A percentile compares a stretch with the other conserved stretches of the same genome.
These are phyloP conservation scores for Chaetoscypha palmicola DNA, from an alignment of 2,329 filamentous ascomycete species.

Conservation along the genomic window DNA sequence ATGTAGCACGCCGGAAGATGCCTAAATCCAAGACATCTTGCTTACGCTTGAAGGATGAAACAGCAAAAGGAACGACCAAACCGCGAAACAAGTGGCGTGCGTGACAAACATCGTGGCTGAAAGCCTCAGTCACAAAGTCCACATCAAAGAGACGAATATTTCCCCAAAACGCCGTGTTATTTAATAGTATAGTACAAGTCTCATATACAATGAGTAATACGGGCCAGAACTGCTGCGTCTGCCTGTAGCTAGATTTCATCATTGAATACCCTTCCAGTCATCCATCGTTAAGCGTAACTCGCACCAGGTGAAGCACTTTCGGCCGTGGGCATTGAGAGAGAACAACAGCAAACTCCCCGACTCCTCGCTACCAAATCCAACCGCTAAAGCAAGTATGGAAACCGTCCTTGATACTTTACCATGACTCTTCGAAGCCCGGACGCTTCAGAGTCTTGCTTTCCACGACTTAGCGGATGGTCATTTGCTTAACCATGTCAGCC, in stretches of 20 bases:
- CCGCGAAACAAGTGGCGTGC: too few species aligned
- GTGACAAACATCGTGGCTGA: too few species aligned
- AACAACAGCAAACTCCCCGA: constrained; percentile 39
- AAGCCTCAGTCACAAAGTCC: too few species aligned
- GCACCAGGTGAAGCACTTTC: constrained; percentile 39
- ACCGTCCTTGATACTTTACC: constrained; percentile 30
- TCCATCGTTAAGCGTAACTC: constrained; percentile 27
- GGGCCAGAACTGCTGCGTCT: too few species aligned
- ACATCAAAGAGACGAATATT: too few species aligned
- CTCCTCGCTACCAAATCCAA: constrained; percentile 46
- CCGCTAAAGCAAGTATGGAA: constrained; percentile 37
- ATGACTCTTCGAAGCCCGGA: constrained; percentile 21
- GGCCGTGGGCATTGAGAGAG: constrained; percentile 41
- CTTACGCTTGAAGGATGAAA: too few species aligned
- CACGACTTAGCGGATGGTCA: constrained; percentile 71
- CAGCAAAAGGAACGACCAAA: too few species aligned
- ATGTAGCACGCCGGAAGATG: too few species aligned
- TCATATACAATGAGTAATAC: too few species aligned
- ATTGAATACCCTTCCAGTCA: constrained; percentile 17
- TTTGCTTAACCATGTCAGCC: constrained; percentile 85
- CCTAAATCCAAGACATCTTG: too few species aligned
- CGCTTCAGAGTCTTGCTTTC: constrained; percentile 20
- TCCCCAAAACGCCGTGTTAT: not conserved
- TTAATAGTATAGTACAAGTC: not conserved
- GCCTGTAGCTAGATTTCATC: too few species aligned